Conservation (phyloP, 2,329 filamentous ascomycete genomes). For the Pseudogymnoascus verrucosus region DNA sequence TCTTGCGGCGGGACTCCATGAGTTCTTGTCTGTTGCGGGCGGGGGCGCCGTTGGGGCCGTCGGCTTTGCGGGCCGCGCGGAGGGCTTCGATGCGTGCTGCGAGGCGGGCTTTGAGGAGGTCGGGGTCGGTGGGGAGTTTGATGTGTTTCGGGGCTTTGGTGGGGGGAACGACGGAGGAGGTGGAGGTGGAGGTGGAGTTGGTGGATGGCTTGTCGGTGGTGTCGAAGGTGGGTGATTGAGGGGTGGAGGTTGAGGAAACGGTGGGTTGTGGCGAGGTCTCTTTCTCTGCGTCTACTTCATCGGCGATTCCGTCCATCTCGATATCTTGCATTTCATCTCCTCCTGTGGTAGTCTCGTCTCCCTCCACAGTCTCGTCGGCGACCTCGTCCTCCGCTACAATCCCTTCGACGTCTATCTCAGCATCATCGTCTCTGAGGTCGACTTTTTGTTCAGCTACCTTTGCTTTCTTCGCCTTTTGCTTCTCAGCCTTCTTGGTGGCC, state of each 20-base stretch:
- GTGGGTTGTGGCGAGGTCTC: slow-evolving; percentile 19
- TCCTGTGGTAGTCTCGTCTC: slow-evolving; percentile 22
- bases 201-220: slow-evolving; percentile 34
- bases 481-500: slow-evolving; percentile 38
- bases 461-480: slow-evolving; percentile 33
- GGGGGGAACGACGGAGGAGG: slow-evolving; percentile 56
- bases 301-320: slow-evolving; percentile 40
- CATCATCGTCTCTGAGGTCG: slow-evolving; percentile 24
- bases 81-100: slow-evolving; percentile 78
- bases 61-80: slow-evolving; percentile 78
- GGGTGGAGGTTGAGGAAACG: slow-evolving; percentile 39
- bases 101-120: slow-evolving; percentile 69
- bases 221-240: slow-evolving; percentile 57
- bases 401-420: slow-evolving; percentile 20
- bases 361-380: slow-evolving; percentile 19
- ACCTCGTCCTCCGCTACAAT: slow-evolving; percentile 18
- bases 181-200: slow-evolving; percentile 56
- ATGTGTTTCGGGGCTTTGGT: slow-evolving; percentile 57
- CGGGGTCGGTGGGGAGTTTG: slow-evolving; percentile 61
- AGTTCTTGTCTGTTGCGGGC: slow-evolving; percentile 84
- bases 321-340: slow-evolving; percentile 33
- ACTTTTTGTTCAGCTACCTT: slow-evolving; percentile 28
- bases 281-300: slow-evolving; percentile 37
- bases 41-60: slow-evolving; percentile 71
- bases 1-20: slow-evolving; percentile 79